phyloP scores from a whole-genome alignment of 768 basidiomycete genomes.

The Russula abietina region DNA sequence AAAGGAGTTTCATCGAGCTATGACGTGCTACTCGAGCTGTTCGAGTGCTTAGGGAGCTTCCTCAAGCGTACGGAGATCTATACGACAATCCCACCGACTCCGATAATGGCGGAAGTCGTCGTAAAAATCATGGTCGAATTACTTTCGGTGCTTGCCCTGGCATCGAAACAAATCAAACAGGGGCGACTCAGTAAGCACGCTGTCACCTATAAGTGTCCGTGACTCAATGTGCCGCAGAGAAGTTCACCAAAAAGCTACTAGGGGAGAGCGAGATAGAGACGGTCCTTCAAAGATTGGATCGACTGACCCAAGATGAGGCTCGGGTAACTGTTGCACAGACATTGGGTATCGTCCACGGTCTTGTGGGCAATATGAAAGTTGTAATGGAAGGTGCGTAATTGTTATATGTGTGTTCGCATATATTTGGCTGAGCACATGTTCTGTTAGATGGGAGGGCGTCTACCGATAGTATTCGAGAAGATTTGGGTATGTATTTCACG shows the following conservation, averaged over 20 bases:
- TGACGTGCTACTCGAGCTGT: not conserved
- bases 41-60: not conserved
- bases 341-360: no score
- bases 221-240: not conserved
- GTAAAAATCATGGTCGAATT: not conserved
- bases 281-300: no score
- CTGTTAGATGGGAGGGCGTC: not conserved
- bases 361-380: no score
- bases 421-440: not conserved
- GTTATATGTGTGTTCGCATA: not conserved
- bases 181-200: not conserved
- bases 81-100: not conserved
- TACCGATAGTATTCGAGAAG: not conserved
- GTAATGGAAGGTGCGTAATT: not conserved
- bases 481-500: not conserved
- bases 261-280: no score
- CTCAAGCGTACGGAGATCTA: not conserved
- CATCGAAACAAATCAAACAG: slow-evolving; percentile 3
- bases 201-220: not conserved
- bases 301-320: no score
- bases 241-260: not conserved
- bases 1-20: not conserved
- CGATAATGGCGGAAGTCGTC: not conserved
- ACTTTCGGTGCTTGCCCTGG: not conserved
- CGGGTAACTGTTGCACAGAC: no score